Evolutionary conservation across 768 basidiomycete species (phyloP).

Genomic region (Amanita fuliginea): DNA sequence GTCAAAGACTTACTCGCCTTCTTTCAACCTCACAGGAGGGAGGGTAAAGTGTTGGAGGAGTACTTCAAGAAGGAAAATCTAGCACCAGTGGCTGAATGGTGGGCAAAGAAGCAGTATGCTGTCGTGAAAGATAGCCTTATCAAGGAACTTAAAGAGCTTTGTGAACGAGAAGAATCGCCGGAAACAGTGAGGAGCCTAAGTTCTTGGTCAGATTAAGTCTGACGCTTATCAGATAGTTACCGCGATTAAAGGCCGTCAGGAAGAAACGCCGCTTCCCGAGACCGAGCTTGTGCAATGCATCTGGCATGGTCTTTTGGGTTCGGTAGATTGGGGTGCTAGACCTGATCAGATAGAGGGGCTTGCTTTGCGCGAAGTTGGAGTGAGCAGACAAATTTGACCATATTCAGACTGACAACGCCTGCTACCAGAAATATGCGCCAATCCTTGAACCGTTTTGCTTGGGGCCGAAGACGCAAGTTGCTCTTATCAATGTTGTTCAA

Average conservation of each 20-base stretch:
- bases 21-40: slow-evolving; percentile 80
- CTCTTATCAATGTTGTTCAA: slow-evolving; percentile 92
- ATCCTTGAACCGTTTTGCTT: slow-evolving; percentile 87
- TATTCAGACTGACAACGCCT: not conserved
- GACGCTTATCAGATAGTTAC: slow-evolving; percentile 50
- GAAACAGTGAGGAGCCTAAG: slow-evolving; percentile 41
- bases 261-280: slow-evolving; percentile 77
- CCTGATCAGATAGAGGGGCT: slow-evolving; percentile 88
- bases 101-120: slow-evolving; percentile 80
- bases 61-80: slow-evolving; percentile 80
- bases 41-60: slow-evolving; percentile 63
- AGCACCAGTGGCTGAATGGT: slow-evolving; percentile 84
- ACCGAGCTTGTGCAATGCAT: slow-evolving; percentile 78
- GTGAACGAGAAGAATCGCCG: slow-evolving; percentile 54
- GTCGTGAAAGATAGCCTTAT: slow-evolving; percentile 72
- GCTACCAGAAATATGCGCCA: slow-evolving; percentile 63
- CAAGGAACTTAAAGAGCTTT: slow-evolving; percentile 56
- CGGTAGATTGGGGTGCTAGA: slow-evolving; percentile 81
- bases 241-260: slow-evolving; percentile 59
- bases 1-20: slow-evolving; percentile 80
- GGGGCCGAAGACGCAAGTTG: slow-evolving; percentile 83
- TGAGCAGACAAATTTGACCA: slow-evolving; percentile 25
- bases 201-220: slow-evolving; percentile 5
- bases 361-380: slow-evolving; percentile 81
- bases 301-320: slow-evolving; percentile 86